These are phyloP conservation scores for Pseudocercospora pini-densiflorae DNA, from an alignment of 2,329 filamentous ascomycete genomes.

Conservation along the genomic window DNA sequence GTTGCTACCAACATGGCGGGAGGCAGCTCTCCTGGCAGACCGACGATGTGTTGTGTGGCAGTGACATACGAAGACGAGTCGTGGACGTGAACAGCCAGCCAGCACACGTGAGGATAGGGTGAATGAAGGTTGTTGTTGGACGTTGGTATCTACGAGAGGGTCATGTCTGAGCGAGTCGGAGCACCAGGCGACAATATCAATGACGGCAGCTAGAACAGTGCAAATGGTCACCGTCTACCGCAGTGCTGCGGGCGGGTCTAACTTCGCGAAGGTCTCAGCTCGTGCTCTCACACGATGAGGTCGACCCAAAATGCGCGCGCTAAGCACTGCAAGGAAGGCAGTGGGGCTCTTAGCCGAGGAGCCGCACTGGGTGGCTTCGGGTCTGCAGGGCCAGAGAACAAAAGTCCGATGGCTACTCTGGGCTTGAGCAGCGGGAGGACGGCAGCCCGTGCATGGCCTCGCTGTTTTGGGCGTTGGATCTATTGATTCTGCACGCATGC, in stretches of 20 bases:
- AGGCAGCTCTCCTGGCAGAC: background rate
- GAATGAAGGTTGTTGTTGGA: background rate
- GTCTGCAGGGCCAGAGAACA: conserved; percentile 14
- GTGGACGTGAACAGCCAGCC: background rate
- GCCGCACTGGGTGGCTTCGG: conserved; percentile 19
- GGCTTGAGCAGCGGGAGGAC: background rate
- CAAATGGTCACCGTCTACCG: background rate
- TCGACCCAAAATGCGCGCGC: conserved; percentile 18
- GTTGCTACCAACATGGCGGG: conserved; percentile 25
- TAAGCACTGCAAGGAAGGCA: conserved; percentile 14
- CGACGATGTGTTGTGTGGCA: background rate
- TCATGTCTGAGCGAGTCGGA: background rate
- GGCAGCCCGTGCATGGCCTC: conserved; percentile 6
- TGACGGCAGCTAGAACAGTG: conserved; percentile 2
- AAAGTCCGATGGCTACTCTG: conserved; percentile 26
- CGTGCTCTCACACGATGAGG: conserved; percentile 24
- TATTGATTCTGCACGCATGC: conserved; percentile 24
- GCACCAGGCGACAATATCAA: background rate
- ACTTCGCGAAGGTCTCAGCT: conserved; percentile 18
- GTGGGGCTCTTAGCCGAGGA: conserved; percentile 23
- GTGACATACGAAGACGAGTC: background rate
- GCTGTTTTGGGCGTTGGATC: conserved; percentile 16
- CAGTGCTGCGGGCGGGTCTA: conserved; percentile 7
- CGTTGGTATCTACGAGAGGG: conserved; percentile 7
- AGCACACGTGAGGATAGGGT: too few species aligned